A percentile compares a stretch with the other conserved stretches of the same genome.
phyloP scores from a whole-genome alignment of 306 rosid genomes.

The Oxytropis ochrocephala region DNA sequence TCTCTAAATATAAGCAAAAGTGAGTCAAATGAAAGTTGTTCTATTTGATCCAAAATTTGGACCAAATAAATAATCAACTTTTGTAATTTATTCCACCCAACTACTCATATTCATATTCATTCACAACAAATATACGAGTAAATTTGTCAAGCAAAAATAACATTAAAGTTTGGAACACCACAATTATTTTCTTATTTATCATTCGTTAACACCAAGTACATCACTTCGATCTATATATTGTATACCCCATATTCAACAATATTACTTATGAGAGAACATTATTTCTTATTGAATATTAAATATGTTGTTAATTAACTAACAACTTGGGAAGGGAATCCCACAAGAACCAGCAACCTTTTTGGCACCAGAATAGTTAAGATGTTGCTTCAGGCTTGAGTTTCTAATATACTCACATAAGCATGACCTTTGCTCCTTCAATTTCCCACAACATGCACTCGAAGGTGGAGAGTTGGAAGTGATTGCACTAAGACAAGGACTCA shows the following conservation, averaged over 20 bases:
- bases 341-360: conserved; percentile 35
- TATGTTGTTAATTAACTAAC: conserved; percentile 5
- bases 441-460: conserved; percentile 32
- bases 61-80: too few species aligned
- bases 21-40: too few species aligned
- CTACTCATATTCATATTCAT: background rate
- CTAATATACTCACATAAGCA: conserved; percentile 53
- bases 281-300: too few species aligned
- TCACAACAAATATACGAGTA: background rate
- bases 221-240: background rate
- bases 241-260: background rate
- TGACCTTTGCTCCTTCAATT: conserved; percentile 42
- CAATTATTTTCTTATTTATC: background rate
- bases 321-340: conserved; percentile 30
- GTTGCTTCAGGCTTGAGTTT: conserved; percentile 33
- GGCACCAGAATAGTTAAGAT: conserved; percentile 35
- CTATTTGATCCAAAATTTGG: too few species aligned
- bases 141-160: background rate
- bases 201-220: background rate
- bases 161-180: background rate
- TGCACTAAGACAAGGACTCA: too few species aligned
- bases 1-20: too few species aligned
- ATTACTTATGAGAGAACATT: too few species aligned
- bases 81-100: background rate
- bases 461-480: too few species aligned